Evolutionary conservation across 2,329 filamentous ascomycete species (phyloP), one percentile per base, ranked within the genome.

Genomic region (Neocucurbitaria cava): DNA sequence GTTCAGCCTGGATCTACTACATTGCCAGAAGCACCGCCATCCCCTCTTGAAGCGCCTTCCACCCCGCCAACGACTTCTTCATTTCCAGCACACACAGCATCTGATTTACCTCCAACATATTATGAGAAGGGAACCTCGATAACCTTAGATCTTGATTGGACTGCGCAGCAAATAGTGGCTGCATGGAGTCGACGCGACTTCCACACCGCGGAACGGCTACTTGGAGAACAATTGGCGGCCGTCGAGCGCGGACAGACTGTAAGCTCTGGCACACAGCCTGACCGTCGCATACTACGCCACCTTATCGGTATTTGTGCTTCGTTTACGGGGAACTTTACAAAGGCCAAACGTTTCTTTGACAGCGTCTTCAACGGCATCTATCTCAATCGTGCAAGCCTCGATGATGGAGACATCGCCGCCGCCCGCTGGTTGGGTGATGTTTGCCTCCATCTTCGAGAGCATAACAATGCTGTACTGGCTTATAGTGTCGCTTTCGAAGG

Each of bases 381-480:
- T 43, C 45, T 67, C 15, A 51, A 53, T 21, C 54, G 60, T 10
- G 44, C 38, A 11, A 58, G 60, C 13, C 46, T 72, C 1, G 71
- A 73, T 33, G 69, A 72, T 35, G 71, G 69, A 3, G 70, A 73
- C 43, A 70, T 73, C 30, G 69, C 71, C 11, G 69, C 71, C 20
- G 66, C 69, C 17, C 62, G 68, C 13, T 73, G 71, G 70, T 60
- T 74, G 10, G 71, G 71, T 8, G 71, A 74, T 46, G 59, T 64
- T 13, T 74, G 71, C 46, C 52, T 74, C 2, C 64, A 71, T 9
- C 55, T 68, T 11, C 65, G 66, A 30, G 63, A 74, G 36, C 59
- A 65, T 18, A 24, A 60, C 5, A 72, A 73, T 53, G 63, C 70
- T 11, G 62, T 62, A 9, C 49, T 72, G 3, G 70, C 69, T 1